Conservation (phyloP, 2,329 filamentous ascomycete species). For the Pseudogymnoascus verrucosus region DNA sequence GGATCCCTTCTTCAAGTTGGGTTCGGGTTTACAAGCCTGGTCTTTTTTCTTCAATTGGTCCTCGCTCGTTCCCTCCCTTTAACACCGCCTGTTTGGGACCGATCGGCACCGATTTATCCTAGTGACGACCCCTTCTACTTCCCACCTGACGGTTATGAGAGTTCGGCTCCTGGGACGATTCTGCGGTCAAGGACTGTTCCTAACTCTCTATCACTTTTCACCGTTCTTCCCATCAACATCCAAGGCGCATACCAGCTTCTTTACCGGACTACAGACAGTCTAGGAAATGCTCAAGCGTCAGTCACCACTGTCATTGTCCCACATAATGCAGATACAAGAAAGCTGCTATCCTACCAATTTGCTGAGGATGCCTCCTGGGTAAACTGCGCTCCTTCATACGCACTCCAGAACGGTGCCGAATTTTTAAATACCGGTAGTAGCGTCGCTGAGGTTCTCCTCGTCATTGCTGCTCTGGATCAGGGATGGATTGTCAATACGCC, state of each 20-base stretch:
- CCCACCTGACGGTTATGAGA: constrained; percentile 23
- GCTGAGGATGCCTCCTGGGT: constrained; percentile 33
- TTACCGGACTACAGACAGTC: constrained; percentile 33
- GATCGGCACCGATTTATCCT: constrained; percentile 23
- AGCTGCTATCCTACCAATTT: constrained; percentile 36
- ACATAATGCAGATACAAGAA: constrained; percentile 23
- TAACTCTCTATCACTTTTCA: constrained; percentile 19
- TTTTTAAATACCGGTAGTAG: too few relatives aligned
- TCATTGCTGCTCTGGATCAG: constrained; percentile 8
- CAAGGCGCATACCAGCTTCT: constrained; percentile 29
- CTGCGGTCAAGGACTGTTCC: constrained; percentile 27
- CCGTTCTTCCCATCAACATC: constrained; percentile 12
- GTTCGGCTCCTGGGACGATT: constrained; percentile 26
- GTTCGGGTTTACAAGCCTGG: background rate
- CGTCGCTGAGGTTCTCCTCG: background rate
- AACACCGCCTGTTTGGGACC: background rate
- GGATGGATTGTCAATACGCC: constrained; percentile 18
- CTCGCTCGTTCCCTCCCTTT: background rate
- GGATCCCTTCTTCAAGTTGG: background rate
- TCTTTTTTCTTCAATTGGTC: background rate
- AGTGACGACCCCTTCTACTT: constrained; percentile 31
- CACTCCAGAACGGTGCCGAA: constrained; percentile 26
- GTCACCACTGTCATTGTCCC: constrained; percentile 34
- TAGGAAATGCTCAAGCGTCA: constrained; percentile 30
- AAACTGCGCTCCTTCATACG: constrained; percentile 33